Percentiles rank a stretch among this genome's conserved stretches.
Evolutionary conservation across 179 eudicot genomes (phyloP).

Genomic region (Patellifolia procumbens): DNA sequence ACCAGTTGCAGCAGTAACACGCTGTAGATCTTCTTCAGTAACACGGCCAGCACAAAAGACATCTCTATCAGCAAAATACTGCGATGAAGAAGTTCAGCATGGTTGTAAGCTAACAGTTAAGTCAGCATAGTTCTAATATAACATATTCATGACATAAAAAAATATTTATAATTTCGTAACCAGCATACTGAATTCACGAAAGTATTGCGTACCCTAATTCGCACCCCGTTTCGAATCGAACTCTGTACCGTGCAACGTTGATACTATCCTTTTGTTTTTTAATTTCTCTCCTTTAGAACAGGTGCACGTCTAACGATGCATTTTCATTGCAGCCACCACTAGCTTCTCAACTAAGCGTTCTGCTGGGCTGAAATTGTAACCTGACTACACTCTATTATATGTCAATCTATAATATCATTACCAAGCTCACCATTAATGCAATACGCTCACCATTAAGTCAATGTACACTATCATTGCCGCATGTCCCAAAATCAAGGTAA

Average conservation of each 20-base stretch:
- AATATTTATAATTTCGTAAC: not conserved
- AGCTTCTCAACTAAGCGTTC: too few species aligned
- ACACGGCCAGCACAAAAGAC: conserved; percentile 99
- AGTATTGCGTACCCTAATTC: too few species aligned
- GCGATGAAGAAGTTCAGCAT: conserved; percentile 17
- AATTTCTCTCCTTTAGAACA: too few species aligned
- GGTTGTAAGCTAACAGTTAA: not conserved
- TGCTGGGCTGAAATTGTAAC: not conserved
- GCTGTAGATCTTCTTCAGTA: conserved; percentile 86
- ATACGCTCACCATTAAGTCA: not conserved
- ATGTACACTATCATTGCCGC: not conserved
- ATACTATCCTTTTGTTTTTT: too few species aligned
- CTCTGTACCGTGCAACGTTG: too few species aligned
- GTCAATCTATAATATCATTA: not conserved
- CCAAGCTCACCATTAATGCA: not conserved
- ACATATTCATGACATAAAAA: not conserved
- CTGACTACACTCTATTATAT: not conserved
- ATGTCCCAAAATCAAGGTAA: not conserved
- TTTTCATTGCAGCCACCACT: too few species aligned
- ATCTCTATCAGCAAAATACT: conserved; percentile 99
- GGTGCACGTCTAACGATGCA: too few species aligned
- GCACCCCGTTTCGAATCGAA: too few species aligned
- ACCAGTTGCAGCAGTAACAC: conserved; percentile 99
- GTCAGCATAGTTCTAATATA: too few species aligned
- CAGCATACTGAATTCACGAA: too few species aligned